Conservation (phyloP, 2,329 filamentous ascomycete genomes). For the Chalaropsis ovoidea region DNA sequence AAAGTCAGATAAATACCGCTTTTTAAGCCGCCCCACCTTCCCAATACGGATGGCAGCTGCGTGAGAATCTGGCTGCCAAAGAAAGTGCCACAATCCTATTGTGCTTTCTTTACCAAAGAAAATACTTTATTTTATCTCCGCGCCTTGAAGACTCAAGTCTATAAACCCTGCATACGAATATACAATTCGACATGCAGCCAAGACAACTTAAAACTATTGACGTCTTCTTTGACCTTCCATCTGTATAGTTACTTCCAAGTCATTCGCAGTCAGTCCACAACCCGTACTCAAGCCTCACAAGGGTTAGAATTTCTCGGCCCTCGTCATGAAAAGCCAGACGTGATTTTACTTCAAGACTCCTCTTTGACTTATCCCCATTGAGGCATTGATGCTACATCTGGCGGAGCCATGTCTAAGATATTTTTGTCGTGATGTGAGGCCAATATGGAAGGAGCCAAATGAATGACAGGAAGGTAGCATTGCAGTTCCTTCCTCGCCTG, state of each 20-base stretch:
- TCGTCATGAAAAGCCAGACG: neutral
- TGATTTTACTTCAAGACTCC: neutral
- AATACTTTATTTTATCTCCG: neutral
- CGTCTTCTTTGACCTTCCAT: neutral
- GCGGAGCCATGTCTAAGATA: neutral
- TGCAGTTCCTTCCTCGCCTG: neutral
- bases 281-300: too few species aligned
- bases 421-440: neutral
- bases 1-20: neutral
- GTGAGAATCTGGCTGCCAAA: neutral
- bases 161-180: neutral
- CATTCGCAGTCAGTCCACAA: too few species aligned
- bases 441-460: neutral
- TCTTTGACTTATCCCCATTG: neutral
- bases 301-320: neutral
- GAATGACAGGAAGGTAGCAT: neutral
- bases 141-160: neutral
- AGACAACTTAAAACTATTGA: neutral
- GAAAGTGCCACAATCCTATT: neutral
- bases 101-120: neutral
- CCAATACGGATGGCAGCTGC: neutral
- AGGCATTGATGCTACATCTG: neutral
- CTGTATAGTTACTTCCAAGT: too few species aligned
- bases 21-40: neutral
- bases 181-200: neutral